Evolutionary conservation across 2,329 filamentous ascomycete species (phyloP).

Genomic region (Nannizzia gypsea): DNA sequence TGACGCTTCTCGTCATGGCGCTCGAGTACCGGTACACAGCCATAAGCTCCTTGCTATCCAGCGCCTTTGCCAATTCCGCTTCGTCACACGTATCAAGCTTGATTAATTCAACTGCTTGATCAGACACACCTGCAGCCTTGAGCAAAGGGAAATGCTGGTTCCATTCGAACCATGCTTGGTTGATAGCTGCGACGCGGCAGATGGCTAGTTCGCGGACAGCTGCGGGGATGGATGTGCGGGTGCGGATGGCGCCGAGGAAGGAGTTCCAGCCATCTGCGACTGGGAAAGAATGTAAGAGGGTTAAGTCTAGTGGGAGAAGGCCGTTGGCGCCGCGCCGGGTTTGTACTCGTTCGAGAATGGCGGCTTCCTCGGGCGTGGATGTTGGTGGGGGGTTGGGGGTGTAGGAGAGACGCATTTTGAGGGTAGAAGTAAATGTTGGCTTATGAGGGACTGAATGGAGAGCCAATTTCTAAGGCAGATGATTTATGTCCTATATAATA

Average conservation of each 20-base stretch:
- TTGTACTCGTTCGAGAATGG: slow-evolving; percentile 40
- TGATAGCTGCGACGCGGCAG: slow-evolving; percentile 66
- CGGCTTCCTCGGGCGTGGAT: slow-evolving; percentile 36
- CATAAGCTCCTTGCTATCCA: slow-evolving; percentile 49
- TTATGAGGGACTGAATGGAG: no score
- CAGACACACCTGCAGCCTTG: slow-evolving; percentile 44
- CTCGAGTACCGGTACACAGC: slow-evolving; percentile 63
- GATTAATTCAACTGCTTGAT: slow-evolving; percentile 38
- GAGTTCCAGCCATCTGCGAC: slow-evolving; percentile 49
- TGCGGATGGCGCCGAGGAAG: slow-evolving; percentile 46
- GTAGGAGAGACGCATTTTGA: slow-evolving; percentile 44
- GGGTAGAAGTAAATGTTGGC: no score
- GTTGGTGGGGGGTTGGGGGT: slow-evolving; percentile 40
- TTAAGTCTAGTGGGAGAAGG: slow-evolving; percentile 43
- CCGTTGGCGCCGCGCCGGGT: slow-evolving; percentile 39
- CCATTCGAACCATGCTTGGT: slow-evolving; percentile 80
- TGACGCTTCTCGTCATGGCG: slow-evolving; percentile 67
- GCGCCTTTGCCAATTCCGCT: slow-evolving; percentile 19
- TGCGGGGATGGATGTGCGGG: slow-evolving; percentile 38
- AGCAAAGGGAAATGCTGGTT: slow-evolving; percentile 65
- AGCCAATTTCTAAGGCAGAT: no score
- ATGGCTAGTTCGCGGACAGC: slow-evolving; percentile 64
- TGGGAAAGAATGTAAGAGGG: slow-evolving; percentile 44
- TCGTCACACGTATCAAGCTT: slow-evolving; percentile 27
- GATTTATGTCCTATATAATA: no score